A percentile compares a stretch with the other conserved stretches of the same genome.
These are phyloP conservation scores for Sugiyamaella boreocaroliniensis DNA, from an alignment of 805 yeast genomes.

Conservation along the genomic window DNA sequence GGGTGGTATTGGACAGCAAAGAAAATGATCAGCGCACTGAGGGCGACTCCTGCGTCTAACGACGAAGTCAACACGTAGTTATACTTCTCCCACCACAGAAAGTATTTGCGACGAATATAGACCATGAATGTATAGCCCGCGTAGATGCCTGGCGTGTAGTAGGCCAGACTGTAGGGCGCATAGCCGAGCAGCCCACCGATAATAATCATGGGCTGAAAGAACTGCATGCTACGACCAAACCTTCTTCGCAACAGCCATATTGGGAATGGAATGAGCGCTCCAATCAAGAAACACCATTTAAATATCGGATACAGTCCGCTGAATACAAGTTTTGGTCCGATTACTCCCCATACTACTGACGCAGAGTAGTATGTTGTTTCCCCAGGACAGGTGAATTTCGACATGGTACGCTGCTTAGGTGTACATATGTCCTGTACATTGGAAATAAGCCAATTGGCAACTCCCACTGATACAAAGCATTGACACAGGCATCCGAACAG, in stretches of 20 bases:
- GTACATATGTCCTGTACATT: slow-evolving; percentile 27
- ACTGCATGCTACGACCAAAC: not conserved
- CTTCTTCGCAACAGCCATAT: not conserved
- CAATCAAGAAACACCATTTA: slow-evolving; percentile 22
- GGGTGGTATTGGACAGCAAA: slow-evolving; percentile 43
- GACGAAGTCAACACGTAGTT: slow-evolving; percentile 49
- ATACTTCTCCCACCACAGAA: slow-evolving; percentile 50
- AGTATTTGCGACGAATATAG: slow-evolving; percentile 39
- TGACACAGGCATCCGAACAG: not conserved
- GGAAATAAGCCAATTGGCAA: slow-evolving; percentile 29
- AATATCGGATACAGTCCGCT: slow-evolving; percentile 22
- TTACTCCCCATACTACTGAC: slow-evolving; percentile 39
- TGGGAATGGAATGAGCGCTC: slow-evolving; percentile 17
- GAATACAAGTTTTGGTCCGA: slow-evolving; percentile 45
- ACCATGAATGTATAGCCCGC: slow-evolving; percentile 38
- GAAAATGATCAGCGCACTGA: slow-evolving; percentile 51
- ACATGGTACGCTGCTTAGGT: slow-evolving; percentile 22
- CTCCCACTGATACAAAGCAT: slow-evolving; percentile 23
- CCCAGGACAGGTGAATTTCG: slow-evolving; percentile 32
- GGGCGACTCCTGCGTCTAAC: slow-evolving; percentile 54
- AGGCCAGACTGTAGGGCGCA: slow-evolving; percentile 25
- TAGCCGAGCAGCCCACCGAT: slow-evolving; percentile 34
- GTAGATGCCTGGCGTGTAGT: slow-evolving; percentile 18
- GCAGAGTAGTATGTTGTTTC: slow-evolving; percentile 44
- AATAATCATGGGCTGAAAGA: slow-evolving; percentile 10